These are phyloP conservation scores for Huiozyma sinensis DNA, from an alignment of 805 yeast genomes.

Conservation along the genomic window DNA sequence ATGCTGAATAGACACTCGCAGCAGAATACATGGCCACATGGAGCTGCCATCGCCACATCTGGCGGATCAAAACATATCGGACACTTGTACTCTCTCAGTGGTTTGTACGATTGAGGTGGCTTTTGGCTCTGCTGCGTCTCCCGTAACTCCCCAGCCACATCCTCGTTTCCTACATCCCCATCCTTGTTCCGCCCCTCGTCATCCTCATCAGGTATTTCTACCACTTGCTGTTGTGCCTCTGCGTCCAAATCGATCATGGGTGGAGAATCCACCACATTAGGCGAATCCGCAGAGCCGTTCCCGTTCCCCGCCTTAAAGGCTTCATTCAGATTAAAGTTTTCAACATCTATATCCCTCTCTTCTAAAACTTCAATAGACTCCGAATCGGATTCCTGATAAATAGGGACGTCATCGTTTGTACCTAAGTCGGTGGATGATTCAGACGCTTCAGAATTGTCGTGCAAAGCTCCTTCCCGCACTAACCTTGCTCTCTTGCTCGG, in stretches of 20 bases:
- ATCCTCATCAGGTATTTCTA: constrained; percentile 32
- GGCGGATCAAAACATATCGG: constrained; percentile 50
- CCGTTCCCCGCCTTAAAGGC: constrained; percentile 5
- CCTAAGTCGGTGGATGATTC: too few species aligned
- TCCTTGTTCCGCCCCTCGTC: constrained; percentile 4
- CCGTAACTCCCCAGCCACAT: background rate
- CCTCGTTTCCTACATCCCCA: too few species aligned
- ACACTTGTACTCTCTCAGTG: constrained; percentile 33
- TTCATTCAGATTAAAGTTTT: constrained; percentile 5
- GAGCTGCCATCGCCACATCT: constrained; percentile 36
- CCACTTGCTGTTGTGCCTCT: constrained; percentile 28
- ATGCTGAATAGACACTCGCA: constrained; percentile 41
- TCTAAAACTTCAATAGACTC: constrained; percentile 14
- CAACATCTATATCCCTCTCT: constrained; percentile 6
- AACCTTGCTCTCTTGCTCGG: too few species aligned
- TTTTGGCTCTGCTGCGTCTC: constrained; percentile 9
- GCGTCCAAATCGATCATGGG: constrained; percentile 8
- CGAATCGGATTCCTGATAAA: constrained; percentile 1
- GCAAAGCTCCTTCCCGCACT: too few species aligned
- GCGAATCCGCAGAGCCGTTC: background rate
- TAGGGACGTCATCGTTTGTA: too few species aligned
- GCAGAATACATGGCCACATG: constrained; percentile 52
- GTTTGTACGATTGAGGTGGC: constrained; percentile 17
- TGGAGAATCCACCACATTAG: background rate
- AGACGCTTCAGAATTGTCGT: too few species aligned